Conservation (phyloP, 2,329 filamentous ascomycete species). For the Sporothrix brunneoviolacea region DNA sequence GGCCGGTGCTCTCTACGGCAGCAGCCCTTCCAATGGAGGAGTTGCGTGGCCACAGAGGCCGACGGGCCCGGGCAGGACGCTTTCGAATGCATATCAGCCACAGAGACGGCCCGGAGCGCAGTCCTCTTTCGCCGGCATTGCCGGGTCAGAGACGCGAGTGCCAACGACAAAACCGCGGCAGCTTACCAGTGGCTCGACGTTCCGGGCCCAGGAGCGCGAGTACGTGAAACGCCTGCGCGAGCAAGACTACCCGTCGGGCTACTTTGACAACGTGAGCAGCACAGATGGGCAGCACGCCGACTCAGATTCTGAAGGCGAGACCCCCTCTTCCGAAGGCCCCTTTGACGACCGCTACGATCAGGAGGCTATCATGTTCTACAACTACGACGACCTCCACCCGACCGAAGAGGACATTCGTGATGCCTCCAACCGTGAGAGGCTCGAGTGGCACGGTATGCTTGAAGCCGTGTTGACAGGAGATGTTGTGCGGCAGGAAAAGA, state of each 20-base stretch:
- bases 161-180: conserved; percentile 44
- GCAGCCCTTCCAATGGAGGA: conserved; percentile 24
- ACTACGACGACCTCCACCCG: conserved; percentile 81
- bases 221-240: conserved; percentile 90
- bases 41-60: conserved; percentile 55
- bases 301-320: conserved; percentile 85
- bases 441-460: conserved; percentile 98
- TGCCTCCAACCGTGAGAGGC: conserved; percentile 75
- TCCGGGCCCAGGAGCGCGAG: conserved; percentile 79
- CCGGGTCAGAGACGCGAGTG: conserved; percentile 32
- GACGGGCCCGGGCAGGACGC: conserved; percentile 61
- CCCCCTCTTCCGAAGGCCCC: conserved; percentile 74
- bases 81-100: conserved; percentile 73
- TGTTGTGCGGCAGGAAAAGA: conserved; percentile 97
- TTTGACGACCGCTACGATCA: conserved; percentile 86
- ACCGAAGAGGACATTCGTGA: conserved; percentile 86
- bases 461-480: conserved; percentile 93
- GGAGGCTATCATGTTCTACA: conserved; percentile 87
- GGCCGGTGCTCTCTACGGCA: conserved; percentile 13
- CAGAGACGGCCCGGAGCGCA: conserved; percentile 43
- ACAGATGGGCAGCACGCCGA: conserved; percentile 60
- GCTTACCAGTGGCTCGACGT: conserved; percentile 41
- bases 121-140: conserved; percentile 26
- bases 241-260: conserved; percentile 55
- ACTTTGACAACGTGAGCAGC: conserved; percentile 62